Evolutionary conservation across 2,329 filamentous ascomycete genomes (phyloP).

Genomic region (Thelonectria discophora): DNA sequence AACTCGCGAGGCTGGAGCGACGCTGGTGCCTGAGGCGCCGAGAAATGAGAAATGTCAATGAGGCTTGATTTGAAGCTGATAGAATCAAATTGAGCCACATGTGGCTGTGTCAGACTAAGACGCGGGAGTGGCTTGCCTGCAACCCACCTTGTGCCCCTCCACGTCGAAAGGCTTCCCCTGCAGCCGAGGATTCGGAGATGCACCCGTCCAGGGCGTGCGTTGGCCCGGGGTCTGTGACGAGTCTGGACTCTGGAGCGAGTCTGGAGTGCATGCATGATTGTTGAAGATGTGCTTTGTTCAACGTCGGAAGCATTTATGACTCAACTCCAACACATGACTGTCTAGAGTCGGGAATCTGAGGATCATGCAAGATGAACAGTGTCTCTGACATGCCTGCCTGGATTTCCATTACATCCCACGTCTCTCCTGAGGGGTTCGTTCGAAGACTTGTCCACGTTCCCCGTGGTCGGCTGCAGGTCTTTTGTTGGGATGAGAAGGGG

Average conservation of each 20-base stretch:
- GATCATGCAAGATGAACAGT: not conserved
- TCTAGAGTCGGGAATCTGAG: too few relatives aligned
- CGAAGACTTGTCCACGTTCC: constrained; percentile 17
- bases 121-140: constrained; percentile 40
- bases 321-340: not conserved
- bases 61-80: constrained; percentile 11
- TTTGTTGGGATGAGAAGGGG: constrained; percentile 25
- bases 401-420: not conserved
- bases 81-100: constrained; percentile 7
- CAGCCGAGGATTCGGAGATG: constrained; percentile 25
- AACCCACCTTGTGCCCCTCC: constrained; percentile 22
- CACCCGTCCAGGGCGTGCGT: not conserved
- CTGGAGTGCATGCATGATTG: not conserved
- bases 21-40: constrained; percentile 45
- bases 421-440: not conserved
- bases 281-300: not conserved
- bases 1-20: constrained; percentile 38
- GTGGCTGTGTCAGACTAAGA: constrained; percentile 19
- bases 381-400: not conserved
- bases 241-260: constrained; percentile 2
- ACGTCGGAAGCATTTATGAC: not conserved
- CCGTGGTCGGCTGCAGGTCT: constrained; percentile 30
- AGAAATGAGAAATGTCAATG: not conserved
- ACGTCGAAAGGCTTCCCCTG: constrained; percentile 9
- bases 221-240: constrained; percentile 14